Percentiles rank a stretch among this genome's conserved stretches.
Evolutionary conservation across 495 filamentous ascomycete genomes (phyloP).

Genomic region (Cercophora scortea): DNA sequence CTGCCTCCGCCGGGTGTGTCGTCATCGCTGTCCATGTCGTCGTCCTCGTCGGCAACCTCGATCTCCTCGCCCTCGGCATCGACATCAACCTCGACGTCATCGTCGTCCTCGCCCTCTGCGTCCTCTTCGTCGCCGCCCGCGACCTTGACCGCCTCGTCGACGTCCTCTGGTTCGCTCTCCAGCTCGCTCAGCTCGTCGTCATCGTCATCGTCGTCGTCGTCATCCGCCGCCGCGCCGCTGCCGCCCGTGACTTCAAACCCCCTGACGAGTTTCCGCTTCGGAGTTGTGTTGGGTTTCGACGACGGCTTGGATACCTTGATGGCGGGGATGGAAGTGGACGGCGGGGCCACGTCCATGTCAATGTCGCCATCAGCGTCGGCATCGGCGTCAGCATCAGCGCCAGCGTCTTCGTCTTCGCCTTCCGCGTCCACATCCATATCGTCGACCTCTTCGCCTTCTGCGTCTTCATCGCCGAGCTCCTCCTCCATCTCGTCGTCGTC

Average conservation of each 20-base stretch:
- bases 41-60: conserved; percentile 54
- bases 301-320: conserved; percentile 36
- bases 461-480: conserved; percentile 25
- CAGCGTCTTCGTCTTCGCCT: conserved; percentile 35
- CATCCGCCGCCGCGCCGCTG: conserved; percentile 18
- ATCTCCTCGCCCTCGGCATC: conserved; percentile 60
- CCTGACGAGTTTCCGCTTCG: conserved; percentile 15
- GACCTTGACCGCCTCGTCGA: conserved; percentile 45
- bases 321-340: conserved; percentile 23
- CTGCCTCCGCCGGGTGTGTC: conserved; percentile 33
- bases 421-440: conserved; percentile 42
- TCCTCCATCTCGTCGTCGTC: conserved; percentile 26
- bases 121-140: conserved; percentile 41
- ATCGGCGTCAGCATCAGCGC: conserved; percentile 38
- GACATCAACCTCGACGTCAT: conserved; percentile 41
- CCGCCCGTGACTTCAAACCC: not conserved
- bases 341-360: conserved; percentile 34
- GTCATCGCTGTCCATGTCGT: conserved; percentile 60
- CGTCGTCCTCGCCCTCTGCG: conserved; percentile 44
- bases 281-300: conserved; percentile 5
- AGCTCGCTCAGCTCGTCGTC: conserved; percentile 41
- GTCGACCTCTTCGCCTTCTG: conserved; percentile 36
- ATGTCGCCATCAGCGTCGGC: conserved; percentile 41
- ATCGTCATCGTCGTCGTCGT: conserved; percentile 36
- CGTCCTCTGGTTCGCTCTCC: conserved; percentile 37